Evolutionary conservation across 768 basidiomycete species (phyloP), one percentile per base, ranked within the genome.

Genomic region (Leccinum fibrillosum): DNA sequence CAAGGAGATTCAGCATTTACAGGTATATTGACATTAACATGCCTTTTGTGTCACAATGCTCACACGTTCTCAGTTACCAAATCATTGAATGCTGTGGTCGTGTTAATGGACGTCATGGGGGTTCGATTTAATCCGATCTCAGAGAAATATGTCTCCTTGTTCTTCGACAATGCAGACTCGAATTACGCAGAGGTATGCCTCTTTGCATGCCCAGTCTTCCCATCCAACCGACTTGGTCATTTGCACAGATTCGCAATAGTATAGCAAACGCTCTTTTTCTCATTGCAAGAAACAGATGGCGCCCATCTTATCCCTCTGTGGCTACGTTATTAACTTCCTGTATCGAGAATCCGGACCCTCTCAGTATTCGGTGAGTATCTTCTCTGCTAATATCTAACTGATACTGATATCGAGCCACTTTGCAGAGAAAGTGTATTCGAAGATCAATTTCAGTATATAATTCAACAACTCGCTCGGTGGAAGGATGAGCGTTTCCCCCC

Each of bases 1-100:
- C 81, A 83, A 35, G 83, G 86, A 49, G 90, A 91, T 62, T 96
- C 92, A 28, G 90, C 92, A 2, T 97, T 97, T 70, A 82, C 87
- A 62, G 88, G 92, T 90, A 75, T 68, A 84, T 76, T 34, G 19
- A 32, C 37, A 32, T 44, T 44, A 61, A 19, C 49, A 19, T 21
- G 44, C 15, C 6, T 10, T 25, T 12, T 11, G 11, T 45, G 10
- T 6, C 45, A 17, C 32, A 59, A 53, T 34, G 21, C 57, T 71
- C 26, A 64, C 49, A 35, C 47, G 28, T 52, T 53, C 58, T 23
- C 66, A 94, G 92, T 92, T 80, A 88, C 81, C 63, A 94, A 94
- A 68, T 75, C 89, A 1, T 75, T 94, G 5, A 78, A 83, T 35
- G 72, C 89, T 10, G 79, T 91, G 59, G 82, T 83, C 17, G 82